Conservation (phyloP, 2,329 filamentous ascomycete species). For the Emergomyces africanus region DNA sequence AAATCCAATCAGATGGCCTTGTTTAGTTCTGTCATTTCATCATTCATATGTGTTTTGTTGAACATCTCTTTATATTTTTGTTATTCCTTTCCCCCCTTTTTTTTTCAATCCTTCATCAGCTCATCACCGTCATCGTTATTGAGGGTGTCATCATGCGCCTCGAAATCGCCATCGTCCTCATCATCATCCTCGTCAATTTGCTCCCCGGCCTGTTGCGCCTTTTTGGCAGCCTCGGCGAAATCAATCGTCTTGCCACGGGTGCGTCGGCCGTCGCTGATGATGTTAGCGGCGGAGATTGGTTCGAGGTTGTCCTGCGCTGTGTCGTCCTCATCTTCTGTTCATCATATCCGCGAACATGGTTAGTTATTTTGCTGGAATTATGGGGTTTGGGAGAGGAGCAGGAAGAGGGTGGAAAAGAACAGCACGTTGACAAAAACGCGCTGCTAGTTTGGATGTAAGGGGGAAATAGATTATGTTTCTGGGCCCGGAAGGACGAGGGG, state of each 20-base stretch:
- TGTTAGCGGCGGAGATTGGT: slow-evolving; percentile 83
- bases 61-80: neutral
- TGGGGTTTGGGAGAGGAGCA: neutral
- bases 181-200: slow-evolving; percentile 49
- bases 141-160: slow-evolving; percentile 24
- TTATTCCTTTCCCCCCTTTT: neutral
- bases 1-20: neutral
- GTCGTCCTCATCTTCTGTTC: slow-evolving; percentile 58
- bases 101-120: neutral
- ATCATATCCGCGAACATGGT: slow-evolving; percentile 23
- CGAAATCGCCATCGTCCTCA: slow-evolving; percentile 32
- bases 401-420: neutral
- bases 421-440: neutral
- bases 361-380: slow-evolving; percentile 17
- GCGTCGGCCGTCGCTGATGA: slow-evolving; percentile 63
- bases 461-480: neutral
- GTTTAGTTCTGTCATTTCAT: neutral
- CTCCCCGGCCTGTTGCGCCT: slow-evolving; percentile 67
- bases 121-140: slow-evolving; percentile 22
- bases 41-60: neutral
- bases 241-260: slow-evolving; percentile 89
- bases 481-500: neutral
- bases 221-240: slow-evolving; percentile 77
- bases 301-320: slow-evolving; percentile 55
- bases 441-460: slow-evolving; percentile 9